A percentile compares a stretch with the other conserved stretches of the same genome.
phyloP scores from a whole-genome alignment of 306 rosid species.

The Alnus glutinosa region DNA sequence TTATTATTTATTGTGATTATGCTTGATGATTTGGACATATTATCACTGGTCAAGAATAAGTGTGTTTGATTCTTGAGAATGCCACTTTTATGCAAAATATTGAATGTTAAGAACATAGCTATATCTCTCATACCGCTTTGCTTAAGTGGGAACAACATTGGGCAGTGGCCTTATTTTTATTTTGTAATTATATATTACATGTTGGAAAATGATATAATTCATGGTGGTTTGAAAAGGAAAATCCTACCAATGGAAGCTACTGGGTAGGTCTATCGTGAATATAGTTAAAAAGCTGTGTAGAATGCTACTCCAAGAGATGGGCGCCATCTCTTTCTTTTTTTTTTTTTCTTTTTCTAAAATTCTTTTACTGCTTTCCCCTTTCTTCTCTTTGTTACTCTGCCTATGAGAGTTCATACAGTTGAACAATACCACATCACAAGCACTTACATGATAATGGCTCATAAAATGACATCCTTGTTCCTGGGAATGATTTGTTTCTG shows the following conservation, averaged over 20 bases:
- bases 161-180: neutral
- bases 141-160: neutral
- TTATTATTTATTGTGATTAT: constrained; percentile 10
- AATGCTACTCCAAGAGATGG: neutral
- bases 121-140: neutral
- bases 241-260: neutral
- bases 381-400: neutral
- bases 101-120: neutral
- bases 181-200: neutral
- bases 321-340: neutral
- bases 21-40: neutral
- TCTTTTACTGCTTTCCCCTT: neutral
- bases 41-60: neutral
- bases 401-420: neutral
- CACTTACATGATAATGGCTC: neutral
- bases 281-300: neutral
- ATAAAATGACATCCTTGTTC: neutral
- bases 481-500: neutral
- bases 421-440: neutral
- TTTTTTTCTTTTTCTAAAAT: too few species aligned
- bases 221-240: neutral
- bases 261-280: neutral
- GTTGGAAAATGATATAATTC: neutral
- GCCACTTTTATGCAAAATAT: neutral
- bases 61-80: neutral